These are phyloP conservation scores for Podila epigama DNA, from an alignment of 192 early-diverging fungal species.

Conservation along the genomic window DNA sequence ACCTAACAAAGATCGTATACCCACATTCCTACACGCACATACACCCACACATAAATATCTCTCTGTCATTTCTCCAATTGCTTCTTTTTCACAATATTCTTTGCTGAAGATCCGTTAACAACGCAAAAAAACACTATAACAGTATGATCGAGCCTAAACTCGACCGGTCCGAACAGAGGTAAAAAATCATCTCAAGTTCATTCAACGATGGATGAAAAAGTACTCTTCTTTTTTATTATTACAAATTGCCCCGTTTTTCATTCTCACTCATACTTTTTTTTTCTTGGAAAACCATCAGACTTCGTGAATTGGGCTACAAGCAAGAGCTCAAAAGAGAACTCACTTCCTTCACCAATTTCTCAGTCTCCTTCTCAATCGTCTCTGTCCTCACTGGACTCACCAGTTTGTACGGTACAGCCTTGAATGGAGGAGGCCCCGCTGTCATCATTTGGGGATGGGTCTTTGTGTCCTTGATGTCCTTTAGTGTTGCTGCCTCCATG, in stretches of 20 bases:
- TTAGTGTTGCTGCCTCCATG: slow-evolving; percentile 50
- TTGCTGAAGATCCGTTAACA: too few species aligned
- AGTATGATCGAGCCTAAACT: slow-evolving; percentile 8
- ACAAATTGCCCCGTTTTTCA: background rate
- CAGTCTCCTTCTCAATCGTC: slow-evolving; percentile 55
- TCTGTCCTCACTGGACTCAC: slow-evolving; percentile 56
- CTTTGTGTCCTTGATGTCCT: slow-evolving; percentile 50
- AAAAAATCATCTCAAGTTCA: background rate
- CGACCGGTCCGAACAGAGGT: slow-evolving; percentile 44
- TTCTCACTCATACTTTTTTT: background rate
- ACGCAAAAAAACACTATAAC: too few species aligned
- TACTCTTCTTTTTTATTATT: background rate
- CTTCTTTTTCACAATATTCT: too few species aligned
- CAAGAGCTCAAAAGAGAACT: slow-evolving; percentile 58
- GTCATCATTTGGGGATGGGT: slow-evolving; percentile 60
- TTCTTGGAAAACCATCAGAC: slow-evolving; percentile 10
- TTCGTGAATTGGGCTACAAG: slow-evolving; percentile 58
- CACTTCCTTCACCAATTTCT: slow-evolving; percentile 50
- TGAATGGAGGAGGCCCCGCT: slow-evolving; percentile 54
- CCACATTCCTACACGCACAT: background rate
- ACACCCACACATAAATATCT: background rate
- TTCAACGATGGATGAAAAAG: background rate
- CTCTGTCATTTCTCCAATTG: too few species aligned
- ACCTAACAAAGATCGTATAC: background rate
- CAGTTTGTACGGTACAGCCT: slow-evolving; percentile 51